Base-by-base conservation (phyloP, 306 rosid species). In the Acmispon strigosus region DNA sequence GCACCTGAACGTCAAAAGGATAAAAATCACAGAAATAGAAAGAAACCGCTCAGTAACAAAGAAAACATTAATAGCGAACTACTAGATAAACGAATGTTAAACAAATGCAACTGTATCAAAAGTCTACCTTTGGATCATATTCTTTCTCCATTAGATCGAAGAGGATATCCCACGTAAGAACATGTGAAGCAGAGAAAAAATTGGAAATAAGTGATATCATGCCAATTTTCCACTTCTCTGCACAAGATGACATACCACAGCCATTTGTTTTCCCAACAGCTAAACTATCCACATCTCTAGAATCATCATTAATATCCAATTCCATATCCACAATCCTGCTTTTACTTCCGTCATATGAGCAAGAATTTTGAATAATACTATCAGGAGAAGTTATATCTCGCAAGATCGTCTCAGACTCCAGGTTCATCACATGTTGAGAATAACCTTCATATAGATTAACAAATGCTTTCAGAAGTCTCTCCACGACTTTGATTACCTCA, bases 301-400 rank as follows among this genome's bases (percentile, higher is more conserved):
- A 83, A 77, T 83, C 88, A 51, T 88, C 80, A 71, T 83, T 66
- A 62, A 83, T 88, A 83, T 90, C 98, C 85, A 93, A 81, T 36
- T 93, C 98, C 83, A 84, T 60, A 73, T 89, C 98, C 79, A 88
- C 29, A 74, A 93, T 85, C 74, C 85, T 90, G 82, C 82, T 90
- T 83, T 74, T 84, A 67, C 70, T 78, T 51, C 72, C 59, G 53
- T 81, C 90, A 76, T 49, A 62, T 10, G 72, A 76, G 17, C 62
- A 71, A 32, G 78, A 73, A 73, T 78, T 69, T 52, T 59, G 85
- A 19, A 53, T 50, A 16, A 53, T 50, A 70, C 61, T 69, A 76
- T 78, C 90, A 61, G 55, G 70, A 65, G 79, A 77, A 70, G 80
- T 58, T 54, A 79, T 61, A 65, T 79, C 88, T 76, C 77, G 86